Evolutionary conservation across 176 grass and related monocot genomes (phyloP).

Genomic region (Chrysopogon serrulatus): DNA sequence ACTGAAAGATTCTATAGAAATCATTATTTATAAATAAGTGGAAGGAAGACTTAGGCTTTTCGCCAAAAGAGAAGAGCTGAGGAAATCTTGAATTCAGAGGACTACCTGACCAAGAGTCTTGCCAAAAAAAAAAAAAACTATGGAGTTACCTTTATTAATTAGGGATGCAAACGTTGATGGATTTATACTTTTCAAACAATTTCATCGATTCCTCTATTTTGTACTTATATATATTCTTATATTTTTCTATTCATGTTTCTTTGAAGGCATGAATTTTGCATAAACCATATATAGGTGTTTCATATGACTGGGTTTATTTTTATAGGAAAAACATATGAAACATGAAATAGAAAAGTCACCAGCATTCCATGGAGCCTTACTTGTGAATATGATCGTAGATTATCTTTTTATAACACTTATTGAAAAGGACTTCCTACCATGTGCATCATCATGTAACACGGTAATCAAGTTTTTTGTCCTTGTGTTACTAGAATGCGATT

Average conservation of each 20-base stretch:
- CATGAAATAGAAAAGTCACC: background rate
- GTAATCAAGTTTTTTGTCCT: background rate
- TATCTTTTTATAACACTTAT: background rate
- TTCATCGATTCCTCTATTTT: background rate
- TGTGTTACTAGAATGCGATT: background rate
- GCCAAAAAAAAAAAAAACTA: no score
- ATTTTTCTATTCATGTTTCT: no score
- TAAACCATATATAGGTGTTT: background rate
- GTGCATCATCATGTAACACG: background rate
- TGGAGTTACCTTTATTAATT: no score
- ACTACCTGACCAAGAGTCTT: no score
- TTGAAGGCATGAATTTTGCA: background rate
- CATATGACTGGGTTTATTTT: background rate
- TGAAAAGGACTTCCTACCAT: background rate
- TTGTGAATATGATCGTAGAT: background rate
- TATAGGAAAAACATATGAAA: background rate
- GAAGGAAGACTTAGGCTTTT: no score
- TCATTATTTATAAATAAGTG: no score
- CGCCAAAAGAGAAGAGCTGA: no score
- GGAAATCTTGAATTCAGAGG: no score
- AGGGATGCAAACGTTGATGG: no score
- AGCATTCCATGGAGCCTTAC: background rate
- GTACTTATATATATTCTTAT: no score
- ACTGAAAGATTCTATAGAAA: no score
- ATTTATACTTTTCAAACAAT: no score